Percentiles rank a stretch among this genome's conserved stretches.
phyloP scores from a whole-genome alignment of 495 filamentous ascomycete species.

The Podospora sp. region DNA sequence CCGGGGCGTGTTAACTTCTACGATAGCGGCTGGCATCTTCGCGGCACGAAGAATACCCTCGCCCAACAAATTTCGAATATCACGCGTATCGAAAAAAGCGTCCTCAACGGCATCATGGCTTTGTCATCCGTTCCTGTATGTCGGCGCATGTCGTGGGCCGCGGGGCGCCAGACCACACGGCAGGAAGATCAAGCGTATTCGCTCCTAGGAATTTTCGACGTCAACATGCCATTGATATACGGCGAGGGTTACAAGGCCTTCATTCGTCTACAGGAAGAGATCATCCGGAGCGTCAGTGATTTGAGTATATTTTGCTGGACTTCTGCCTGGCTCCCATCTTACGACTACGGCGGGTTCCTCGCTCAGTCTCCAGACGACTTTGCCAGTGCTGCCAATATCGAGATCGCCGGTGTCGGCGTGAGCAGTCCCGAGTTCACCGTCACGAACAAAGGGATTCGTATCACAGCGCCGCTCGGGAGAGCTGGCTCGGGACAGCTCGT shows the following conservation, averaged over 20 bases:
- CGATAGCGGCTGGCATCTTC: background rate
- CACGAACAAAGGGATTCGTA: no score
- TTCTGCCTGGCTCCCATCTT: no score
- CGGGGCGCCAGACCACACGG: background rate
- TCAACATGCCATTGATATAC: slow-evolving; percentile 11
- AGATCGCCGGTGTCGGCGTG: background rate
- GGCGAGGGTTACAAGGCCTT: background rate
- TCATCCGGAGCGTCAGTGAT: background rate
- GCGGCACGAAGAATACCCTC: background rate
- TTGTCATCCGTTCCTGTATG: background rate
- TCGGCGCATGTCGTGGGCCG: background rate
- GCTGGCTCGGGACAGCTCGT: no score
- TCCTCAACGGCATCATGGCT: background rate
- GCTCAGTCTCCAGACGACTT: background rate
- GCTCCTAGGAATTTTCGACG: background rate
- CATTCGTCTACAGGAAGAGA: background rate
- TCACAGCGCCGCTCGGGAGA: no score
- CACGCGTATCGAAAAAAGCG: background rate
- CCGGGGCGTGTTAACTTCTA: background rate
- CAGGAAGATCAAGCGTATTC: background rate
- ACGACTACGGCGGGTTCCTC: background rate
- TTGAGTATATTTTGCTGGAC: background rate
- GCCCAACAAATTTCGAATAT: background rate
- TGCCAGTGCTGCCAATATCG: background rate
- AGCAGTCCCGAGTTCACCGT: no score